A percentile compares a stretch with the other conserved stretches of the same genome.
phyloP scores from a whole-genome alignment of 805 yeast genomes.

The Wickerhamiella qilinensis region DNA sequence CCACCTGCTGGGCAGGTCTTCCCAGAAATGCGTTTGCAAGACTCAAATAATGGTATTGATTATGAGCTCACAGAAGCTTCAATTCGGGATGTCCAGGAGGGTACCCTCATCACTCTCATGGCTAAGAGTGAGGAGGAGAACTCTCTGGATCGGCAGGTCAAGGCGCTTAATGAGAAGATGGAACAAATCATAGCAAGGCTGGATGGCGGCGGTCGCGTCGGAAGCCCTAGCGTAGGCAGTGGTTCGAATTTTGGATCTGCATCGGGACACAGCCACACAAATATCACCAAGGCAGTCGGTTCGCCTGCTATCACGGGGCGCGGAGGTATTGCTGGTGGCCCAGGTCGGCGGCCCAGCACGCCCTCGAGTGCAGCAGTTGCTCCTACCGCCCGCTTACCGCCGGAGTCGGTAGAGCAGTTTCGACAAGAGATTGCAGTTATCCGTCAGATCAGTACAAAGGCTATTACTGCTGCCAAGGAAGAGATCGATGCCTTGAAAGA shows the following conservation, averaged over 20 bases:
- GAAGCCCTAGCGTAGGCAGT: background rate
- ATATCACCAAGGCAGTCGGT: background rate
- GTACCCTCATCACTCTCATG: conserved; percentile 42
- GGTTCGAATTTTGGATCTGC: too few relatives aligned
- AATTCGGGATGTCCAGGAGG: conserved; percentile 41
- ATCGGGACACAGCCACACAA: too few relatives aligned
- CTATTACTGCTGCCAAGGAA: conserved; percentile 27
- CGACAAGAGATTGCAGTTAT: conserved; percentile 43
- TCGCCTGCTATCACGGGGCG: background rate
- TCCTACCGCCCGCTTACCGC: conserved; percentile 1
- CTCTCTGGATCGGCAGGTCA: conserved; percentile 15
- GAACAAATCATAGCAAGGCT: background rate
- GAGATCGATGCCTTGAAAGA: conserved; percentile 30
- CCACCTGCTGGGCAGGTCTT: conserved; percentile 48
- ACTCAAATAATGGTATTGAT: conserved; percentile 38
- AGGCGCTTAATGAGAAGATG: conserved; percentile 12
- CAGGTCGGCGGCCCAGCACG: background rate
- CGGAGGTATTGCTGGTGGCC: too few relatives aligned
- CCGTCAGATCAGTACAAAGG: conserved; percentile 36
- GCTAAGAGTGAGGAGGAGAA: conserved; percentile 28
- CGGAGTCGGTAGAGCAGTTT: conserved; percentile 17
- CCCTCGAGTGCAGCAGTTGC: background rate
- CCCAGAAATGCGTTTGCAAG: conserved; percentile 66
- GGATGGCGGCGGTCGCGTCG: background rate
- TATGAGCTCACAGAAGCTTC: conserved; percentile 68